These are phyloP conservation scores for Linanthus parryae DNA, from an alignment of 148 eudicot species.

Conservation along the genomic window DNA sequence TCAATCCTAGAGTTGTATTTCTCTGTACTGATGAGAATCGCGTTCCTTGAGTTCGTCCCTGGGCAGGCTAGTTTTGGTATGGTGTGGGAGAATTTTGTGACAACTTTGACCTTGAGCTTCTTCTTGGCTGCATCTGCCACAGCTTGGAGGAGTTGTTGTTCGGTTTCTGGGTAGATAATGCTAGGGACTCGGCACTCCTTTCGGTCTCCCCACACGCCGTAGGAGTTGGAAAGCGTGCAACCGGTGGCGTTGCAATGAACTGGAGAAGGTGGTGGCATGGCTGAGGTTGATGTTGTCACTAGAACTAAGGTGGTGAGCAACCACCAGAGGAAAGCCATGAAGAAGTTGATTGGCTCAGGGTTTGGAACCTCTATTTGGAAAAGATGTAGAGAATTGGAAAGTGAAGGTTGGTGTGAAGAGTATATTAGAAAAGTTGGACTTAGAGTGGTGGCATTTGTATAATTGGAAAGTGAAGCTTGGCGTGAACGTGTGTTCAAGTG, in stretches of 20 bases:
- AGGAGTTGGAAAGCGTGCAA: conserved; percentile 56
- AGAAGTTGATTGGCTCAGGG: too few relatives aligned
- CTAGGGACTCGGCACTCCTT: conserved; percentile 29
- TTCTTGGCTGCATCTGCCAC: conserved; percentile 49
- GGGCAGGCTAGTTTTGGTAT: conserved; percentile 81
- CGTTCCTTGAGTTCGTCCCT: conserved; percentile 1
- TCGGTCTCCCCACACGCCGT: conserved; percentile 77
- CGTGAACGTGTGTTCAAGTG: too few relatives aligned
- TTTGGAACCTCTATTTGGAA: too few relatives aligned
- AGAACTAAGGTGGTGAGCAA: too few relatives aligned
- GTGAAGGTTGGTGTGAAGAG: too few relatives aligned
- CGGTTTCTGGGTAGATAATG: conserved; percentile 48
- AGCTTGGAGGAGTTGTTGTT: conserved; percentile 43
- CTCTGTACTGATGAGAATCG: conserved; percentile 60
- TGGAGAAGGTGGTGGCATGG: conserved; percentile 59
- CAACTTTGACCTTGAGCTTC: conserved; percentile 47
- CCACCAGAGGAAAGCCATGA: too few relatives aligned
- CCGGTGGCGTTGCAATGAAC: conserved; percentile 34
- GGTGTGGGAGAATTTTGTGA: conserved; percentile 68
- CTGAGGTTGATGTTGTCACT: too few relatives aligned
- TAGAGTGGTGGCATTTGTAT: too few relatives aligned
- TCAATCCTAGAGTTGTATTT: conserved; percentile 27
- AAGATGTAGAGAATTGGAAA: too few relatives aligned
- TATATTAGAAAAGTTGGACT: too few relatives aligned
- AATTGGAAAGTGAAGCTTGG: too few relatives aligned